Evolutionary conservation across 257 asterid genomes (phyloP), one percentile per base, ranked within the genome.

Genomic region (Leonotis leonurus): DNA sequence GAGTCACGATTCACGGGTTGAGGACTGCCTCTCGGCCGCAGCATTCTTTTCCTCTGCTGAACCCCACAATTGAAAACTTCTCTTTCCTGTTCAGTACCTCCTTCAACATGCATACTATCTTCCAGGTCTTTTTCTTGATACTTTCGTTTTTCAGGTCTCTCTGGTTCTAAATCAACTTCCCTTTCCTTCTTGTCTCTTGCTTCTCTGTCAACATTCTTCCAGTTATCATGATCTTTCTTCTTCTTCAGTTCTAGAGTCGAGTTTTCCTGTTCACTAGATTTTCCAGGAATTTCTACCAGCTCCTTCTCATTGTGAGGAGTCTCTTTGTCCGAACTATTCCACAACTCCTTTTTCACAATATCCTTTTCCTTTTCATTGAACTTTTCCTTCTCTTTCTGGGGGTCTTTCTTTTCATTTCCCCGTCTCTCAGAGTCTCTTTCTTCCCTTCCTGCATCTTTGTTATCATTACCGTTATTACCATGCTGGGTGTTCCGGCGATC

Each of bases 11-110:
- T 85, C 56, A 89, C 87, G 60, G 58, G 78, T 77, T 87, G 97
- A 74, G 99, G 97, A 77, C 99, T 89, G 65, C 91, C 94, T 71
- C 95, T 77, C 41, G 98, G 93, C 20, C 93, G 82, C 58, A 89
- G 80, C 92, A 91, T 85, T 80, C 95, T 84, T 72, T 85, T 89
- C 53, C 90, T 83, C 76, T 86, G 99, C 80, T 89, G 96, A 77
- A 81, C 86, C 68, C 95, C 96, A 78, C 64, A 64, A 75, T 58
- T 79, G 59, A 83, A 79, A 68, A 49, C 75, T 67, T 90, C 98
- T 59, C 78, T 77, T 58, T 84, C 98, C 70, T 73, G 81, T 43
- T 84, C 95, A 12, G 77, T 54, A 57, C 80, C 87, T 62, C 84
- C 95, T 65, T 92, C 94, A 36, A 76, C 84, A 46, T 77, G 87